Conservation (phyloP, 2,329 filamentous ascomycete species). For the Aspergillus sp. region DNA sequence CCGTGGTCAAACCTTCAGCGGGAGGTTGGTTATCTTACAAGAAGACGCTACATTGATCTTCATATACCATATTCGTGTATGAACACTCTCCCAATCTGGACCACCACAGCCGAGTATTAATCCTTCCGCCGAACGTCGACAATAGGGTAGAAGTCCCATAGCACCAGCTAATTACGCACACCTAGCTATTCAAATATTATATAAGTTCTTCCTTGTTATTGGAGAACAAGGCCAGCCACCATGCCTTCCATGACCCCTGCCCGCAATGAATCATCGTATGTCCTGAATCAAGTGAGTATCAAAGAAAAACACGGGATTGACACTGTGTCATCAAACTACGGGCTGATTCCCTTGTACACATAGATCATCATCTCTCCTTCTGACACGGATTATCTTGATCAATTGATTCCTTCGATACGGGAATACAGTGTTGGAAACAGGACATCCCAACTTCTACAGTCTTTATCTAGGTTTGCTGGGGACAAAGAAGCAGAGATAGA, state of each 20-base stretch:
- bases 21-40: no score
- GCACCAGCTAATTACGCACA: no score
- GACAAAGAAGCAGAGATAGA: conserved; percentile 91
- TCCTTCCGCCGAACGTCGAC: no score
- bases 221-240: neutral
- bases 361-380: conserved; percentile 91
- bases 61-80: no score
- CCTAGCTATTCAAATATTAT: no score
- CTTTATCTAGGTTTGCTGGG: conserved; percentile 74
- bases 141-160: no score
- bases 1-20: no score
- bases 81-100: no score
- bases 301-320: neutral
- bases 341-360: conserved; percentile 5
- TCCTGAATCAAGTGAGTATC: conserved; percentile 35
- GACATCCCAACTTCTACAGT: conserved; percentile 68
- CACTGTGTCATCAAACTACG: neutral
- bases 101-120: no score
- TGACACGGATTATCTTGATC: conserved; percentile 90
- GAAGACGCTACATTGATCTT: no score
- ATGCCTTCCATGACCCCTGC: conserved; percentile 32
- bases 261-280: conserved; percentile 32
- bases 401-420: conserved; percentile 88
- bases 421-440: conserved; percentile 76
- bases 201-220: no score